These are phyloP conservation scores for Rhynchospora pubera DNA, from an alignment of 176 grass and related monocot species.

Conservation along the genomic window DNA sequence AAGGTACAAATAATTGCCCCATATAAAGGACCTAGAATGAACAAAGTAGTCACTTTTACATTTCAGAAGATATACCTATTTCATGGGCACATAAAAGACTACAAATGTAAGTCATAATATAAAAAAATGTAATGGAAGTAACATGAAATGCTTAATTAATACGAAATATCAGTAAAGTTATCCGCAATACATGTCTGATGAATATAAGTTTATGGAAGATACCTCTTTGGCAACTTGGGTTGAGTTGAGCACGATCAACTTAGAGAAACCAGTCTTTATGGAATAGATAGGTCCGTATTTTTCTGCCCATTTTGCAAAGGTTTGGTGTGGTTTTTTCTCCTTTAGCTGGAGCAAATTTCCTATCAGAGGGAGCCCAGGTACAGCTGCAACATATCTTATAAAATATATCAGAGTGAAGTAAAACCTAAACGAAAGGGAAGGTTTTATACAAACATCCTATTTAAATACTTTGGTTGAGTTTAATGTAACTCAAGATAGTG, in stretches of 20 bases:
- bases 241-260: conserved; percentile 73
- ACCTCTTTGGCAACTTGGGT: conserved; percentile 77
- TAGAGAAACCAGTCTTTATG: conserved; percentile 52
- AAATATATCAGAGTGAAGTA: neutral
- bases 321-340: conserved; percentile 76
- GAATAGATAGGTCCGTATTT: conserved; percentile 74
- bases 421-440: neutral
- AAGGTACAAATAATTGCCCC: neutral
- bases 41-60: too few species aligned
- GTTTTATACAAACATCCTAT: neutral
- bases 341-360: conserved; percentile 82
- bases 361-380: conserved; percentile 72
- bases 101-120: too few species aligned
- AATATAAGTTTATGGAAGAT: neutral
- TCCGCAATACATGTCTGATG: neutral
- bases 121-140: too few species aligned
- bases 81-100: too few species aligned
- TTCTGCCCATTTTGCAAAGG: conserved; percentile 73
- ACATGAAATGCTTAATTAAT: neutral
- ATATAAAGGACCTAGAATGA: neutral
- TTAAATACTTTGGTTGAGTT: neutral
- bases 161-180: neutral
- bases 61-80: too few species aligned
- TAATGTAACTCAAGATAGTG: too few species aligned
- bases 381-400: conserved; percentile 36